Evolutionary conservation across 2,329 filamentous ascomycete species (phyloP), one percentile per base, ranked within the genome.

Genomic region (Beauveria sp.): DNA sequence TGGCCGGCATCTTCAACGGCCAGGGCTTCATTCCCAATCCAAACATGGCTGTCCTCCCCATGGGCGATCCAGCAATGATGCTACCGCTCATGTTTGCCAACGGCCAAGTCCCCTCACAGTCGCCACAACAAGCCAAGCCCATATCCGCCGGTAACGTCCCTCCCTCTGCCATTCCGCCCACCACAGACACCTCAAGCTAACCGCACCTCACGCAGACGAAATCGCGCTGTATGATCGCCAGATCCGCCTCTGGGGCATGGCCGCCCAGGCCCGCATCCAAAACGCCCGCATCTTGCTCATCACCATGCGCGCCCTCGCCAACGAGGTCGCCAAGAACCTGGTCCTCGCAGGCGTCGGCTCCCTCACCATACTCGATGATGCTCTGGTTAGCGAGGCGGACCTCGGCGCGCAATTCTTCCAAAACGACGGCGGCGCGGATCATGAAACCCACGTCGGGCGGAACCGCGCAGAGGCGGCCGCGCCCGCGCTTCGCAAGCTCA

Each of bases 221-320:
- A 96, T 97, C 70, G 94, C 93, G 16, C 85, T 97, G 6, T 99
- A 99, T 73, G 94, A 99, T 76, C 88, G 94, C 55, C 94, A 99
- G 73, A 97, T 99, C 69, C 89, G 94, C 59, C 86, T 99, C 34
- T 99, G 94, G 94, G 94, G 94, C 48, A 90, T 97, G 70, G 87
- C 94, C 69, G 94, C 94, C 7, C 94, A 99, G 74, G 89, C 96
- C 72, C 91, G 89, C 71, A 92, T 99, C 62, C 91, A 93, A 67
- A 89, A 84, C 62, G 91, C 94, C 62, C 92, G 92, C 70, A 89
- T 99, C 67, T 86, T 97, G 51, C 84, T 99, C 64, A 88, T 99
- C 66, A 92, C 87, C 34, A 86, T 96, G 73, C 90, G 89, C 70
- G 92, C 90, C 1, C 84, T 99, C 18, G 92, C 90, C 62, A 96